Conservation (phyloP, 2,329 filamentous ascomycete genomes). For the Fusarium nelsonii region DNA sequence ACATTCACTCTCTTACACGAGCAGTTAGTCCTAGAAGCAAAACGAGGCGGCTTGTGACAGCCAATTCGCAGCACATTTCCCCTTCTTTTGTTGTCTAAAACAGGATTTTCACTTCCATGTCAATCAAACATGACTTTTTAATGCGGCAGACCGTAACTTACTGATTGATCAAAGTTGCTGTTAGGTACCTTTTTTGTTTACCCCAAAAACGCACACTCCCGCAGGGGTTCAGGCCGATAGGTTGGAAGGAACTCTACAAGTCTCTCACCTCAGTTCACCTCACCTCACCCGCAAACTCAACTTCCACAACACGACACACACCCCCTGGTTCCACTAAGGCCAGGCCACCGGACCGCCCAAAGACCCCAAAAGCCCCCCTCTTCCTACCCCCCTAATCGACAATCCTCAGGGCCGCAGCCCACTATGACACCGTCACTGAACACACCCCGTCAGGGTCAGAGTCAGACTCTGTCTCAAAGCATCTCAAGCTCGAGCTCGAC, state of each 20-base stretch:
- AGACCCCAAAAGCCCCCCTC: constrained; percentile 34
- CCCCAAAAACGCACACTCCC: constrained; percentile 37
- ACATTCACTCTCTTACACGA: constrained; percentile 17
- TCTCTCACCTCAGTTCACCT: constrained; percentile 37
- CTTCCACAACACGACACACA: constrained; percentile 13
- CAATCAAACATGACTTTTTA: constrained; percentile 16
- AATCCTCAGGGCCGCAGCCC: constrained; percentile 47
- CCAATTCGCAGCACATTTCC: not conserved
- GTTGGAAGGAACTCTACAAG: constrained; percentile 1
- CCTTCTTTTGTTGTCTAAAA: constrained; percentile 9
- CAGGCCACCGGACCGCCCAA: constrained; percentile 44
- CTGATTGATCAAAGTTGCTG: constrained; percentile 37
- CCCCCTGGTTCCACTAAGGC: constrained; percentile 38
- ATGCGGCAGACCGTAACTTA: constrained; percentile 19
- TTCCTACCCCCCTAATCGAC: constrained; percentile 42
- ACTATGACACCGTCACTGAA: constrained; percentile 50
- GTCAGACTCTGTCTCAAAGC: constrained; percentile 17
- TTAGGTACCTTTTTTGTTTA: constrained; percentile 36
- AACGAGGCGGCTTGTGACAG: constrained; percentile 14
- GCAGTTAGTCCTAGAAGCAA: not conserved
- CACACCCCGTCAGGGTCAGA: constrained; percentile 44
- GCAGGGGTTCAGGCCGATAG: constrained; percentile 18
- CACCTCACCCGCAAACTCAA: constrained; percentile 23
- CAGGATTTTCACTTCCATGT: constrained; percentile 22
- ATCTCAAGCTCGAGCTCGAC: constrained; percentile 46